phyloP scores from a whole-genome alignment of 202 grass and related monocot species.

The Carex arenaria region DNA sequence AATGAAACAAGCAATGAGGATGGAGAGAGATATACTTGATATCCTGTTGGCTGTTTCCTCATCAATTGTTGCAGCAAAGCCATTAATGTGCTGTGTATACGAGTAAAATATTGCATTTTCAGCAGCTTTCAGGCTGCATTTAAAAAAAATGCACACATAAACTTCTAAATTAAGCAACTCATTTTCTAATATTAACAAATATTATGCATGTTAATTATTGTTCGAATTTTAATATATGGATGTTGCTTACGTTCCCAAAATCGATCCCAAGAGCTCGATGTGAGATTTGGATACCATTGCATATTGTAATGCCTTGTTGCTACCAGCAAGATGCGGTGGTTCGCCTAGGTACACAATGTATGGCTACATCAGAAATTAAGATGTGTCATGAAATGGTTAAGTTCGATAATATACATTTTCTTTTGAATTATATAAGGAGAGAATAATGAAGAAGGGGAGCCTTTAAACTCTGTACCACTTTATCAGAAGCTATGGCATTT shows the following conservation, averaged over 20 bases:
- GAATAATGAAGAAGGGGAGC: background rate
- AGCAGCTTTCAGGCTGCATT: constrained; percentile 38
- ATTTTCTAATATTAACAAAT: background rate
- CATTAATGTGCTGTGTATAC: constrained; percentile 73
- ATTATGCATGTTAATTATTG: background rate
- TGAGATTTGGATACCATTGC: constrained; percentile 36
- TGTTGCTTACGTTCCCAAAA: constrained; percentile 50
- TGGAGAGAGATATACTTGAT: constrained; percentile 32
- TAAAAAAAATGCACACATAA: background rate
- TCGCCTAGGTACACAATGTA: constrained; percentile 83
- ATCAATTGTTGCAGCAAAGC: constrained; percentile 66
- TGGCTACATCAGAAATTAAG: constrained; percentile 11
- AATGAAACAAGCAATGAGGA: background rate
- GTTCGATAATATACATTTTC: background rate
- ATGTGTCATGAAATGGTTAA: background rate
- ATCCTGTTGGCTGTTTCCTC: constrained; percentile 38
- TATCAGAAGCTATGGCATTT: background rate
- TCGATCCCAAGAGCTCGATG: constrained; percentile 49
- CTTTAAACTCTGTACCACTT: background rate
- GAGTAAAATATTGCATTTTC: constrained; percentile 81
- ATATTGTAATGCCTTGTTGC: constrained; percentile 17
- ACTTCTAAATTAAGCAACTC: background rate
- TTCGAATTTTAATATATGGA: background rate
- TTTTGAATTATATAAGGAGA: background rate
- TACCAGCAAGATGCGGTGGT: constrained; percentile 24